A percentile compares a stretch with the other conserved stretches of the same genome.
phyloP scores from a whole-genome alignment of 305 asterid species.

The Fraxinus greggii region DNA sequence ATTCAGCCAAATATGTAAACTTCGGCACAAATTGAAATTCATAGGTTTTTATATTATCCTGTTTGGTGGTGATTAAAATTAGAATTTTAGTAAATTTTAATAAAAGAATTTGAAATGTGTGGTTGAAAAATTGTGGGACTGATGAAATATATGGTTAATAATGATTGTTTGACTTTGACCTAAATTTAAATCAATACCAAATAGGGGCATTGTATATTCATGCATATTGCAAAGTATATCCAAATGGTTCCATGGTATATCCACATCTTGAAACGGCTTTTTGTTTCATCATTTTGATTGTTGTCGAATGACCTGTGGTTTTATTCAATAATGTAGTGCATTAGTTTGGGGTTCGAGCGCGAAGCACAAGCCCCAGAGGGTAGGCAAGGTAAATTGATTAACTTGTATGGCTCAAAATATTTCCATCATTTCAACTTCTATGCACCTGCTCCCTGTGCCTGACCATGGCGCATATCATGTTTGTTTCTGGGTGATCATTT shows the following conservation, averaged over 20 bases:
- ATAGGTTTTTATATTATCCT: background rate
- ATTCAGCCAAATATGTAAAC: background rate
- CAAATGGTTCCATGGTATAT: background rate
- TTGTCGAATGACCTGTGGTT: constrained; percentile 5
- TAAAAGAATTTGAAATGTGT: too few relatives aligned
- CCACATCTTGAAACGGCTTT: background rate
- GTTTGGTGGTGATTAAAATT: too few relatives aligned
- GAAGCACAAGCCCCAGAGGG: constrained; percentile 98
- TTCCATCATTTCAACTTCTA: background rate
- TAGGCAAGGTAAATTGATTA: constrained; percentile 67
- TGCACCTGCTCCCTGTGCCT: background rate
- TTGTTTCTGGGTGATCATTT: constrained; percentile 4
- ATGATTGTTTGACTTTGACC: too few relatives aligned
- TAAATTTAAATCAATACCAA: too few relatives aligned
- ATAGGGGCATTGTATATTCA: background rate
- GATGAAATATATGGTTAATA: too few relatives aligned
- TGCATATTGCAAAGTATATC: background rate
- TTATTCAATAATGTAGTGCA: constrained; percentile 50
- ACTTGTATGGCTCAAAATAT: background rate
- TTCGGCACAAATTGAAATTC: background rate
- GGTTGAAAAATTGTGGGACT: too few relatives aligned
- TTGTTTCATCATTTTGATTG: background rate
- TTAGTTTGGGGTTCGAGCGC: constrained; percentile 98
- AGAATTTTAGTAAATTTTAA: too few relatives aligned
- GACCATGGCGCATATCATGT: background rate